These are phyloP conservation scores for Aspergillus neotritici DNA, from an alignment of 2,329 filamentous ascomycete genomes.

Conservation along the genomic window DNA sequence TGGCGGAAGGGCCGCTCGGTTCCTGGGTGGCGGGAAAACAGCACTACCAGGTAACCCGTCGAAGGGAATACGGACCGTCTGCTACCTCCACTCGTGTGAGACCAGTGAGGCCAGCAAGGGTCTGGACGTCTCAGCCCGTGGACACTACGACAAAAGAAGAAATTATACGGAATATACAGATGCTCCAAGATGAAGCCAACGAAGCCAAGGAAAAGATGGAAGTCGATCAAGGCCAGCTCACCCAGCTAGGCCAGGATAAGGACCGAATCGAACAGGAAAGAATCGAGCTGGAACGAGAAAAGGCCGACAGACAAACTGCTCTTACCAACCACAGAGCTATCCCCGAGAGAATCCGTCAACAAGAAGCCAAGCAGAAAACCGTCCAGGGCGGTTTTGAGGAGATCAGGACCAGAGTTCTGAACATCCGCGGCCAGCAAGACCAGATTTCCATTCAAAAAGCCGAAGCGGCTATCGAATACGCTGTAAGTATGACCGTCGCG, in stretches of 20 bases:
- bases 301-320: slow-evolving; percentile 61
- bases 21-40: slow-evolving; percentile 66
- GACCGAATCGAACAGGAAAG: slow-evolving; percentile 34
- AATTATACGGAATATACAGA: slow-evolving; percentile 48
- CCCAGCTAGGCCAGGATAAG: slow-evolving; percentile 17
- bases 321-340: slow-evolving; percentile 61
- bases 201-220: slow-evolving; percentile 24
- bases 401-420: slow-evolving; percentile 45
- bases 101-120: slow-evolving; percentile 54
- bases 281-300: slow-evolving; percentile 48
- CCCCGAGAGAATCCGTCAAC: slow-evolving; percentile 63
- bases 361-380: slow-evolving; percentile 43
- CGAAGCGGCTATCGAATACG: slow-evolving; percentile 51
- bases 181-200: slow-evolving; percentile 40
- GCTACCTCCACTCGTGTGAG: slow-evolving; percentile 66
- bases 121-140: slow-evolving; percentile 73
- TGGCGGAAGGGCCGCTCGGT: slow-evolving; percentile 55
- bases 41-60: slow-evolving; percentile 60
- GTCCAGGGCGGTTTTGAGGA: slow-evolving; percentile 36
- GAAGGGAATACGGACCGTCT: slow-evolving; percentile 72
- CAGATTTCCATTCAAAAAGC: slow-evolving; percentile 52
- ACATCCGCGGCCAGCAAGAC: slow-evolving; percentile 53
- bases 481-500: slow-evolving; percentile 35
- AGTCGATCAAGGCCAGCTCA: slow-evolving; percentile 25
- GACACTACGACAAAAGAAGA: slow-evolving; percentile 56